These are phyloP conservation scores for Gentiana straminea DNA, from an alignment of 257 asterid genomes.

Conservation along the genomic window DNA sequence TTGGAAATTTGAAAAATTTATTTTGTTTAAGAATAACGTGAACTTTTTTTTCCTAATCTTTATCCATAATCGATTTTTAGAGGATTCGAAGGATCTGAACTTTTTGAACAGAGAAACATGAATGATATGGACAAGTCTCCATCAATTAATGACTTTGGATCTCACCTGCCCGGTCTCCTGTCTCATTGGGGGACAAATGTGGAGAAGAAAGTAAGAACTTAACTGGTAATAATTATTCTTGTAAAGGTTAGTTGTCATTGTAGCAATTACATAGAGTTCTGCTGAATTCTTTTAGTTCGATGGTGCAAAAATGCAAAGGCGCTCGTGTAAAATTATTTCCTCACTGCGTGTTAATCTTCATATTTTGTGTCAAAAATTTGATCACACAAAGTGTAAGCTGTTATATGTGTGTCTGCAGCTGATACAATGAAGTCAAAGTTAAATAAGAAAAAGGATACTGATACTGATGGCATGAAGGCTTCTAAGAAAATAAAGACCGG, in stretches of 20 bases:
- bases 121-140: conserved; percentile 34
- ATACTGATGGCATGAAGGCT: conserved; percentile 42
- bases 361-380: no score
- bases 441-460: conserved; percentile 49
- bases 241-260: conserved; percentile 37
- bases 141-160: conserved; percentile 34
- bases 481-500: conserved; percentile 60
- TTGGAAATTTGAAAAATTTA: conserved; percentile 33
- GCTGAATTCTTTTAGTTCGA: no score
- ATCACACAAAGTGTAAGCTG: no score
- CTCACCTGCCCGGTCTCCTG: conserved; percentile 30
- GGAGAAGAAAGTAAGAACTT: conserved; percentile 34
- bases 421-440: conserved; percentile 27
- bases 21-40: conserved; percentile 40
- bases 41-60: neutral
- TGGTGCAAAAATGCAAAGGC: no score
- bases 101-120: conserved; percentile 31
- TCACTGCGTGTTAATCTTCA: no score
- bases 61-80: no score
- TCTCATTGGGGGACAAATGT: conserved; percentile 28
- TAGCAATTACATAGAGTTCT: no score
- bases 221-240: conserved; percentile 32
- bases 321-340: no score
- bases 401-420: conserved; percentile 26
- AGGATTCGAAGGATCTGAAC: conserved; percentile 16